Base-by-base conservation (phyloP, 163 green algal genomes). In the Botryococcus braunii region DNA sequence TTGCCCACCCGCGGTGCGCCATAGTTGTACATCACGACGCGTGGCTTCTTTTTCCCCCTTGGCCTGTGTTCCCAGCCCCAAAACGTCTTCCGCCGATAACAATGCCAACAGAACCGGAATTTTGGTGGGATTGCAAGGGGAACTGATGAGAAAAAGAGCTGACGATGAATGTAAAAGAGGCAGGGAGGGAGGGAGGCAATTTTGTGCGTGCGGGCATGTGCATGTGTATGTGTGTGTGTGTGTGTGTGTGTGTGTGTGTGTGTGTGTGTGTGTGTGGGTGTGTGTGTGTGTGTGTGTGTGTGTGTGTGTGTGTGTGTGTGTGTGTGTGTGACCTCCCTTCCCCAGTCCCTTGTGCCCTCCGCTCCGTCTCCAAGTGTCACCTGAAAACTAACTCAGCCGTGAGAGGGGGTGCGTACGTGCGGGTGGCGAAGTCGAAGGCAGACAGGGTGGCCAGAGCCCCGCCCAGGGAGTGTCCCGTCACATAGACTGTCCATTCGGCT, bases 381-480 rank as follows among this genome's bases (percentile, higher is more conserved):
- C 17, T 55, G 17, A 55, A 55, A 55, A 1, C 9, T 23, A 11
- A 60, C 1, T 31, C 50, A n/a, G 9, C 11, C 1, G 5, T 27
- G 17, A 27, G 35, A n/a, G 27, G 4, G 17, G 27, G 11, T 60
- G 3, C 13, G 29, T 11, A 60, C 36, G 37, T 69, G 32, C 77
- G 57, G 11, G 61, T 69, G 0, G 83, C 77, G 21, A 92, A 73
- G 47, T 92, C 86, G 62, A 86, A 90, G 1, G 81, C 79, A 69
- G 72, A 85, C 31, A 93, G 72, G 3, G 85, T 94, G 17, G 85
- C 82, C 70, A 96, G 75, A 0, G 89, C 85, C 5, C 89, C 89
- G 0, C 89, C 89, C 58, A 95, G 63, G 21, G 29, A 57, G 60
- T 74, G 68, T 1, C 68, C 68, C 29, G 68, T 74, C 34, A 41